Conservation (phyloP, 225 moss, liverwort and hornwort species). For the Thuidium tamariscinum region DNA sequence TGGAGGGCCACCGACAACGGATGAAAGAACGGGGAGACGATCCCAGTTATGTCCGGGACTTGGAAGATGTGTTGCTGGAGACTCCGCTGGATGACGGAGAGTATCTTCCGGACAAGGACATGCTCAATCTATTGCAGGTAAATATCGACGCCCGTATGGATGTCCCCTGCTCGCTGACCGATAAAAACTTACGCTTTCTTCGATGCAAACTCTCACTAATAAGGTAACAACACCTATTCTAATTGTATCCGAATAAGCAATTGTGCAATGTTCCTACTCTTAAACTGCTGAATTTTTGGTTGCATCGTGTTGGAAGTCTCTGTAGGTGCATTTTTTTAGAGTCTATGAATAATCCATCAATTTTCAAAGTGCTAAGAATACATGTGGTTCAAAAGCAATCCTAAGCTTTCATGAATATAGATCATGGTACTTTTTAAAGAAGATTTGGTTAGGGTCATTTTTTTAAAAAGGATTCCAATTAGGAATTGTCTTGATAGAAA, state of each 20-base stretch:
- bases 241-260: too few relatives aligned
- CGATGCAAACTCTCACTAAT: background rate
- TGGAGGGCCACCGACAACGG: background rate
- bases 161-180: too few relatives aligned
- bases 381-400: background rate
- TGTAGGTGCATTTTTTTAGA: background rate
- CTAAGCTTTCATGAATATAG: background rate
- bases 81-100: background rate
- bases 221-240: background rate
- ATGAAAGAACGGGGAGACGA: background rate
- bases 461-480: background rate
- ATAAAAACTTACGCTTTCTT: too few relatives aligned
- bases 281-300: background rate
- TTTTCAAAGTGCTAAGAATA: background rate
- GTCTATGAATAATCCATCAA: background rate
- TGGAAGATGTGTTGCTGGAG: background rate
- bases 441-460: accelerated
- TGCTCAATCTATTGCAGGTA: background rate
- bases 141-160: too few relatives aligned
- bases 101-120: background rate
- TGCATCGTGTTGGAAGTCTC: background rate
- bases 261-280: background rate
- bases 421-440: background rate
- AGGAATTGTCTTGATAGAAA: background rate
- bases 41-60: background rate